Conservation (phyloP, 2,329 filamentous ascomycete species). For the Xylariaceae sp. region DNA sequence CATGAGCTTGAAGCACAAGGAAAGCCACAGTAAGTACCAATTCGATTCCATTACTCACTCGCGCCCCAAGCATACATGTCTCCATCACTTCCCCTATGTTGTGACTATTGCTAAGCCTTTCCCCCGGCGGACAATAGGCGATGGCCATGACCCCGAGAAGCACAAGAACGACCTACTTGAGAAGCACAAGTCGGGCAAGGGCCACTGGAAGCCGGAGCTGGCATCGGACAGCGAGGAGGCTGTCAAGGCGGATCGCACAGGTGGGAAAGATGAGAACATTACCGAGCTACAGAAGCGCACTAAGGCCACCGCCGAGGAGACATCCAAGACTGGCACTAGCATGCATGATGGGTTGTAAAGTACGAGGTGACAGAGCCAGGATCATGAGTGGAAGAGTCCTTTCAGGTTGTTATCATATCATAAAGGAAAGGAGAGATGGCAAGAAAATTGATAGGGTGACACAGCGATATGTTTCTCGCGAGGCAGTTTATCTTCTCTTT, state of each 20-base stretch:
- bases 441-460: no score
- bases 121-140: constrained; percentile 36
- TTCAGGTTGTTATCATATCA: no score
- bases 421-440: not conserved
- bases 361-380: no score
- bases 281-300: constrained; percentile 63
- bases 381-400: not conserved
- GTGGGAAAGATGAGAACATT: constrained; percentile 48
- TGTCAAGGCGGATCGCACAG: constrained; percentile 68
- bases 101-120: constrained; percentile 32
- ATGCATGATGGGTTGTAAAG: constrained; percentile 50
- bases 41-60: no score
- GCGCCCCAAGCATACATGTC: not conserved
- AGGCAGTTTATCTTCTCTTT: not conserved
- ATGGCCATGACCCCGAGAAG: constrained; percentile 54
- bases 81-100: not conserved
- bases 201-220: constrained; percentile 78
- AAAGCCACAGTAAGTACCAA: constrained; percentile 37
- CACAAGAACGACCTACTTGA: constrained; percentile 66
- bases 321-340: constrained; percentile 54
- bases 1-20: constrained; percentile 35
- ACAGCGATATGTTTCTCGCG: not conserved
- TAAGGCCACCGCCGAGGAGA: constrained; percentile 58
- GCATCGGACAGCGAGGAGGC: constrained; percentile 81
- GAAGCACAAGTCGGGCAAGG: constrained; percentile 73